A percentile compares a stretch with the other conserved stretches of the same genome.
Evolutionary conservation across 2,329 filamentous ascomycete genomes (phyloP).

Genomic region (Sclerotinia nivalis): DNA sequence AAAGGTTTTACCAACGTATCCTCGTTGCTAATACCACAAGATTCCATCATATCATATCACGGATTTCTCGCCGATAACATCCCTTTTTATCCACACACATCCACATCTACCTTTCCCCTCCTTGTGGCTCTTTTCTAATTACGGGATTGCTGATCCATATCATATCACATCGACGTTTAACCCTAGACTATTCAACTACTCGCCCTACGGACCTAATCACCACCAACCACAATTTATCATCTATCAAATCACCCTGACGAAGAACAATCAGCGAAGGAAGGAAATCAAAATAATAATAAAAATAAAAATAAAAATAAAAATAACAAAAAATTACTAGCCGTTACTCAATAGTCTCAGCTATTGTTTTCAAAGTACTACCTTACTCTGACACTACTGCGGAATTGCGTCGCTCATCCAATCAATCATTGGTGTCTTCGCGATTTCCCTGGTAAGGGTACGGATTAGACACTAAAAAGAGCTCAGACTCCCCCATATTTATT

Average conservation of each 20-base stretch:
- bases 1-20: slow-evolving; percentile 3
- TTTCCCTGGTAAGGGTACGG: neutral
- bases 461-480: slow-evolving; percentile 17
- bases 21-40: slow-evolving; percentile 8
- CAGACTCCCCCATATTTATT: slow-evolving; percentile 16
- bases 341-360: slow-evolving; percentile 17
- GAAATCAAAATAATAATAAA: neutral
- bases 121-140: slow-evolving; percentile 2
- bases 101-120: neutral
- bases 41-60: slow-evolving; percentile 13
- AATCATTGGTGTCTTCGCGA: neutral
- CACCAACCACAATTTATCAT: slow-evolving; percentile 4
- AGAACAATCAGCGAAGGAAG: neutral
- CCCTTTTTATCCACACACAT: slow-evolving; percentile 1
- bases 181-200: neutral
- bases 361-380: slow-evolving; percentile 8
- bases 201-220: slow-evolving; percentile 16
- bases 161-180: slow-evolving; percentile 20
- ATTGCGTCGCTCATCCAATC: slow-evolving; percentile 6
- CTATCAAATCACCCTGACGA: slow-evolving; percentile 2
- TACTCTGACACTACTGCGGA: neutral
- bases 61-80: slow-evolving; percentile 8
- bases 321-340: neutral
- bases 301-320: neutral
- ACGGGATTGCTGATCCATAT: slow-evolving; percentile 23